Evolutionary conservation across 345 rosid genomes (phyloP).

Genomic region (Citrus medica): DNA sequence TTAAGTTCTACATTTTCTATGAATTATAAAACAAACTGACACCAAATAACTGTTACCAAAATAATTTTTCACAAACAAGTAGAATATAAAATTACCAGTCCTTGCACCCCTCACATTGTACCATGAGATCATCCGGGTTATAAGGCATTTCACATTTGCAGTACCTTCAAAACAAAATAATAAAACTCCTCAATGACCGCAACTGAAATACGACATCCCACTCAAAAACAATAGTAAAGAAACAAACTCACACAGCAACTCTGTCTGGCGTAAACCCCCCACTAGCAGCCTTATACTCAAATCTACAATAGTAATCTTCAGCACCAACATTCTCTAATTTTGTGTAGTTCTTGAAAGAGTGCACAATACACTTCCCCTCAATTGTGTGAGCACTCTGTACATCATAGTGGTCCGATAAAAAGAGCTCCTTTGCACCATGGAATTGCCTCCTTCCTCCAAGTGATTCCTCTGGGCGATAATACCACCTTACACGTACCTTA

Average conservation of each 20-base stretch:
- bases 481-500: slow-evolving; percentile 81
- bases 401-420: slow-evolving; percentile 81
- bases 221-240: neutral
- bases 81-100: slow-evolving; percentile 62
- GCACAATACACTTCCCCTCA: slow-evolving; percentile 83
- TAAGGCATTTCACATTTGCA: slow-evolving; percentile 96
- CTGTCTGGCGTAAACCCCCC: slow-evolving; percentile 81
- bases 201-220: neutral
- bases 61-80: neutral
- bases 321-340: slow-evolving; percentile 73
- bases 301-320: slow-evolving; percentile 81
- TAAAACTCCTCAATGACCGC: slow-evolving; percentile 11
- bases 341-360: slow-evolving; percentile 71
- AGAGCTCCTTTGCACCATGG: slow-evolving; percentile 88
- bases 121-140: slow-evolving; percentile 92
- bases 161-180: slow-evolving; percentile 48
- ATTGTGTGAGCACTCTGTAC: slow-evolving; percentile 80
- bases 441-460: slow-evolving; percentile 83
- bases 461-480: slow-evolving; percentile 85
- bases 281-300: slow-evolving; percentile 83
- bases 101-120: slow-evolving; percentile 87
- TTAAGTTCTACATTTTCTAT: neutral
- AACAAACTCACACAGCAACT: slow-evolving; percentile 82
- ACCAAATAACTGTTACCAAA: neutral
- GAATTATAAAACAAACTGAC: neutral